phyloP scores from a whole-genome alignment of 495 filamentous ascomycete genomes.

The Extremus antarcticus region DNA sequence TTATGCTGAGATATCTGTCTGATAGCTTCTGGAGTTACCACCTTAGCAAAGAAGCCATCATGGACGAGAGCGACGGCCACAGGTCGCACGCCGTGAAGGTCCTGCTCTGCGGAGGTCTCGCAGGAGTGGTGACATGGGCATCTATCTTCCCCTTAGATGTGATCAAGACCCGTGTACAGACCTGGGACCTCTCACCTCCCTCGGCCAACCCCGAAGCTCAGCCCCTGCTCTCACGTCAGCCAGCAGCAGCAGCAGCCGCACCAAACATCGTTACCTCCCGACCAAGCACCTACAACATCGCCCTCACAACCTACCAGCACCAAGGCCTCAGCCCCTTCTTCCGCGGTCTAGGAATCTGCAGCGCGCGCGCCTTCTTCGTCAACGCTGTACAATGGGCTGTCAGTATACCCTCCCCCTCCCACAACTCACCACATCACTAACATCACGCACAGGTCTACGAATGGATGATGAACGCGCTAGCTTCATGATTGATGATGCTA shows the following conservation, averaged over 20 bases:
- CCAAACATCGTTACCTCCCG: conserved; percentile 15
- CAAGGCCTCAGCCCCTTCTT: conserved; percentile 65
- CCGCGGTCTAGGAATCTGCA: conserved; percentile 66
- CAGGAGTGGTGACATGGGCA: conserved; percentile 74
- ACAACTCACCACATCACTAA: conserved; percentile 1
- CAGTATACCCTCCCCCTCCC: background rate
- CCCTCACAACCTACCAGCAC: conserved; percentile 48
- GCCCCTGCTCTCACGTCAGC: conserved; percentile 21
- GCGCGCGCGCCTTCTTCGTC: conserved; percentile 71
- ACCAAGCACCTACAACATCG: conserved; percentile 48
- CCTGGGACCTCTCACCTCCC: conserved; percentile 23
- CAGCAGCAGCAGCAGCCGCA: conserved; percentile 8
- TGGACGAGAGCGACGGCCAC: conserved; percentile 28
- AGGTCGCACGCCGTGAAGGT: conserved; percentile 48
- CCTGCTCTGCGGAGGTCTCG: conserved; percentile 71
- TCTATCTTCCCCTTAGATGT: conserved; percentile 84
- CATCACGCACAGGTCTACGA: conserved; percentile 16
- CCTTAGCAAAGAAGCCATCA: conserved; percentile 47
- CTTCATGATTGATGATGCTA: conserved; percentile 12
- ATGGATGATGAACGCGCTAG: conserved; percentile 17
- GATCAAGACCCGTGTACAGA: conserved; percentile 77
- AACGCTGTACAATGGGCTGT: conserved; percentile 75
- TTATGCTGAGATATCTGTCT: conserved; percentile 4
- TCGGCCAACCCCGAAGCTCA: conserved; percentile 6
- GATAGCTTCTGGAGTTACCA: conserved; percentile 77